These are phyloP conservation scores for Colletotrichum noveboracense DNA, from an alignment of 2,329 filamentous ascomycete species.

Conservation along the genomic window DNA sequence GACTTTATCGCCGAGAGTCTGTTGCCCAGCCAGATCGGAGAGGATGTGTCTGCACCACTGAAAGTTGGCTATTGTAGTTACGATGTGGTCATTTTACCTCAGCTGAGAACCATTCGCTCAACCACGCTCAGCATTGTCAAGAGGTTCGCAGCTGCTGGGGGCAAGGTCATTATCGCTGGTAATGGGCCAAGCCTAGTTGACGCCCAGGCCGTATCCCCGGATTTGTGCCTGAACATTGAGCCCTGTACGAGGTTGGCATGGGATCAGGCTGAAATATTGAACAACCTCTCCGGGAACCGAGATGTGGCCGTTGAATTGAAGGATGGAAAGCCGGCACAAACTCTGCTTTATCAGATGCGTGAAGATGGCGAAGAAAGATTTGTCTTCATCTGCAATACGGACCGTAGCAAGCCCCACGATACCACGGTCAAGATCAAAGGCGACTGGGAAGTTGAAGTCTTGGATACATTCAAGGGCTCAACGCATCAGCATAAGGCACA, in stretches of 20 bases:
- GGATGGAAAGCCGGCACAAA: constrained; percentile 5
- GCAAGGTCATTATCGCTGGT: constrained; percentile 6
- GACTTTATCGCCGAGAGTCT: constrained; percentile 37
- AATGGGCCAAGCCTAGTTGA: not conserved
- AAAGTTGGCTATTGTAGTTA: constrained; percentile 33
- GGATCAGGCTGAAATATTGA: not conserved
- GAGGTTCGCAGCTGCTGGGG: constrained; percentile 24
- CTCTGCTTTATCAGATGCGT: constrained; percentile 34
- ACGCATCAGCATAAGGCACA: constrained; percentile 1
- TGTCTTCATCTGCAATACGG: constrained; percentile 35
- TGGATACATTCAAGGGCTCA: constrained; percentile 32
- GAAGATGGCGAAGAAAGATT: constrained; percentile 31
- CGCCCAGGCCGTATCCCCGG: not conserved
- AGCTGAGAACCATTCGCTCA: constrained; percentile 34
- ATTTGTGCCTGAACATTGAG: not conserved
- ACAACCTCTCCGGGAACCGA: not conserved
- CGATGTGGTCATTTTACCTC: constrained; percentile 33
- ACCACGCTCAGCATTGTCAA: constrained; percentile 29
- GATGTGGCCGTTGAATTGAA: not conserved
- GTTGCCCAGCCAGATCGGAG: constrained; percentile 25
- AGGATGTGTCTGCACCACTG: constrained; percentile 11
- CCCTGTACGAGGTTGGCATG: not conserved
- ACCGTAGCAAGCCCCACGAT: constrained; percentile 24
- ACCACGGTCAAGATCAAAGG: constrained; percentile 29
- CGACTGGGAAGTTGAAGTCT: constrained; percentile 27